Evolutionary conservation across 2,329 filamentous ascomycete species (phyloP), one percentile per base, ranked within the genome.

Genomic region (Diaporthe eres): DNA sequence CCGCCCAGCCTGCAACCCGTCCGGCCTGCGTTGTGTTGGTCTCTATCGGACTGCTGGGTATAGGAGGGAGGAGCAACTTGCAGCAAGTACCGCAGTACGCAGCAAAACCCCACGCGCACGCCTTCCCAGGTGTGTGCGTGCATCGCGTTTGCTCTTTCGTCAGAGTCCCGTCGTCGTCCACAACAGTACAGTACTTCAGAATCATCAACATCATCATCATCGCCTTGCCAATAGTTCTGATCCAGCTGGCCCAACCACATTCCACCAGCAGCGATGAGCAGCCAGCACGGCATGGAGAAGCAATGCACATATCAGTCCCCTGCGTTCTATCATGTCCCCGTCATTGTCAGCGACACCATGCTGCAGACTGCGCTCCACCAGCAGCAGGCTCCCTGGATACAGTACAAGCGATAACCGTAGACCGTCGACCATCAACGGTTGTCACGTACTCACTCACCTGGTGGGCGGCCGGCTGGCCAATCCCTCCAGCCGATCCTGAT

Each of bases 401-500:
- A 22, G 44, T 31, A 49, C 44, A 22, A 70, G 49, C 47, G 47
- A 68, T 39, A 39, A 12, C 15, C 65, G 61, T 37, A 25, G 13
- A 31, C 61, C 61, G 61, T 49, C 60, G 15, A 31, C 44, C 61
- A 22, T 53, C 49, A 55, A 70, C 65, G 49, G 49, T 42, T 70
- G 65, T 42, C 49, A 28, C 31, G 25, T 22, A 25, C 44, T 25
- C 47, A 51, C 19, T 39, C 28, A 19, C 42, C 3, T 15, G 28
- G 31, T 53, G 47, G 31, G 47, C 12, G 65, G 22, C 37, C 39
- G 31, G 34, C 65, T 53, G 31, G 49, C 65, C 39, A 15, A 53
- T 68, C 44, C 63, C 63, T 68, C 65, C 65, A 55, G 49, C 47
- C 47, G 34, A 55, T 70, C 65, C 65, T 68, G 22, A 53, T 22